Evolutionary conservation across 202 grass and related monocot genomes (phyloP).

Genomic region (Zoysia matrella): DNA sequence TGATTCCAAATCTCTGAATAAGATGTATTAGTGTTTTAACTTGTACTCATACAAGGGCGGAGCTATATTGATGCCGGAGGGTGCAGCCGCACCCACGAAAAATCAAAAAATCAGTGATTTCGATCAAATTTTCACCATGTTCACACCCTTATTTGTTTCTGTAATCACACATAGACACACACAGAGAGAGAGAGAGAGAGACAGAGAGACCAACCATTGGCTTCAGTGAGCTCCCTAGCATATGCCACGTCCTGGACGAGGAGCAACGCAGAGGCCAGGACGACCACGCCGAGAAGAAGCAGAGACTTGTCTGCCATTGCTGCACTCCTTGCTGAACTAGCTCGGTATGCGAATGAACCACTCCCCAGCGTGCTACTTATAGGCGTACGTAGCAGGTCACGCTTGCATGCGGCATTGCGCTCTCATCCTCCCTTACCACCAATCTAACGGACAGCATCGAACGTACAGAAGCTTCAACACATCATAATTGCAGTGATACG

Average conservation of each 20-base stretch:
- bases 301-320: constrained; percentile 26
- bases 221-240: constrained; percentile 46
- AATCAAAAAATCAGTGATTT: no score
- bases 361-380: constrained; percentile 16
- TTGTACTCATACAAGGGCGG: no score
- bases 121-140: no score
- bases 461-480: neutral
- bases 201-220: constrained; percentile 22
- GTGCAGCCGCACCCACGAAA: no score
- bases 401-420: no score
- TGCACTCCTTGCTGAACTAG: neutral
- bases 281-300: constrained; percentile 27
- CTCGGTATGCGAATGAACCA: constrained; percentile 17
- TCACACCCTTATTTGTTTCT: no score
- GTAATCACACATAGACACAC: no score
- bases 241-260: neutral
- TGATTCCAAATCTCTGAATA: no score
- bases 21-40: no score
- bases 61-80: no score
- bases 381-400: neutral
- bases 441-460: neutral
- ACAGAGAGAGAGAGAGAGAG: no score
- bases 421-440: no score
- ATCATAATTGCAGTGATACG: constrained; percentile 5
- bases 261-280: constrained; percentile 41